These are phyloP conservation scores for Cystobasidium sp. DNA, from an alignment of 1,284 basidiomycete species.

Conservation along the genomic window DNA sequence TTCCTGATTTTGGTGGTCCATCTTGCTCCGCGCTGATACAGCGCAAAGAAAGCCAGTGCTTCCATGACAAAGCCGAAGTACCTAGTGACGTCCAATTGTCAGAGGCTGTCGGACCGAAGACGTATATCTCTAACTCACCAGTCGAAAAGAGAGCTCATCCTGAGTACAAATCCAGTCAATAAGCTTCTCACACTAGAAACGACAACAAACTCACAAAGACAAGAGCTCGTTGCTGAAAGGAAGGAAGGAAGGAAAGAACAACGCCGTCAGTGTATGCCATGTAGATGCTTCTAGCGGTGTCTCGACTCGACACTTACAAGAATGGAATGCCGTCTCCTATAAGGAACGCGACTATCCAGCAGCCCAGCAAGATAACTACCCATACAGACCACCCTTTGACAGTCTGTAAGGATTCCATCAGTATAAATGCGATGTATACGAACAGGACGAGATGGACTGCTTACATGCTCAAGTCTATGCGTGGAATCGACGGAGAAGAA, in stretches of 20 bases:
- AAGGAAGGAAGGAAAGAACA: not conserved
- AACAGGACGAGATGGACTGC: not conserved
- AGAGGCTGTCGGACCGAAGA: not conserved
- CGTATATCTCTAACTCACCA: not conserved
- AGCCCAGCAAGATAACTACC: slow-evolving; percentile 63
- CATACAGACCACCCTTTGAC: slow-evolving; percentile 66
- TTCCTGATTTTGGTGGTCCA: slow-evolving; percentile 21
- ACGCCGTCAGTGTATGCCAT: not conserved
- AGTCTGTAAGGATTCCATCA: slow-evolving; percentile 62
- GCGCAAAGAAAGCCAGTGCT: slow-evolving; percentile 31
- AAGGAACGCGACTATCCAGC: slow-evolving; percentile 67
- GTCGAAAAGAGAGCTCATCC: slow-evolving; percentile 26
- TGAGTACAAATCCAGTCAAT: not conserved
- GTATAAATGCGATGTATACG: slow-evolving; percentile 57
- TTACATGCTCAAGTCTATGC: slow-evolving; percentile 46
- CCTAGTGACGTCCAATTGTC: not conserved
- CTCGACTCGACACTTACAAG: slow-evolving; percentile 56
- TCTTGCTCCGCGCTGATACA: slow-evolving; percentile 27
- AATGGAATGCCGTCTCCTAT: slow-evolving; percentile 63
- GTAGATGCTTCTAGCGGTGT: too few relatives aligned
- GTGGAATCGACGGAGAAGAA: slow-evolving; percentile 56
- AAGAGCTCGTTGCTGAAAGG: slow-evolving; percentile 25
- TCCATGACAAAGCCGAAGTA: slow-evolving; percentile 32
- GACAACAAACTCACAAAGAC: slow-evolving; percentile 31
- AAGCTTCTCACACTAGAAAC: not conserved